These are phyloP conservation scores for Citrus glauca DNA, from an alignment of 345 rosid species.

Conservation along the genomic window DNA sequence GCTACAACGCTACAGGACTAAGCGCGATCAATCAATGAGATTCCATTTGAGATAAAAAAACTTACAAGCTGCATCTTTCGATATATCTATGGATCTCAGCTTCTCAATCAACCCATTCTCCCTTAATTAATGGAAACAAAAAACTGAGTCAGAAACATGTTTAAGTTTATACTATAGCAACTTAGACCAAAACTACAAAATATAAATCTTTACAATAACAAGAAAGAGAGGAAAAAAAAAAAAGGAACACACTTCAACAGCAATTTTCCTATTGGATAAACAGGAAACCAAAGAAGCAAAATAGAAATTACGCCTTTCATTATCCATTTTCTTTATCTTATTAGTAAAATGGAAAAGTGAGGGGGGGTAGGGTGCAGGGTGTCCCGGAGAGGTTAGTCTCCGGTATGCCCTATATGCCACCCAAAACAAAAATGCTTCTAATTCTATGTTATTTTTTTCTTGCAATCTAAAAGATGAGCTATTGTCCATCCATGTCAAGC, in stretches of 20 bases:
- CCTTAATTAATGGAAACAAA: constrained; percentile 43
- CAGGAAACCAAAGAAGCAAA: not conserved
- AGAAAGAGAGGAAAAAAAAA: not conserved
- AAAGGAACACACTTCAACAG: not conserved
- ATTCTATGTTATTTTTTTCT: not conserved
- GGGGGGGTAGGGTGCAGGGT: too few relatives aligned
- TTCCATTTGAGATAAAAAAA: not conserved
- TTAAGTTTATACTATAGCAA: constrained; percentile 2
- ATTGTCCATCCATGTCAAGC: not conserved
- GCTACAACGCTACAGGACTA: not conserved
- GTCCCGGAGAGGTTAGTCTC: too few relatives aligned
- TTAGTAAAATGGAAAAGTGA: not conserved
- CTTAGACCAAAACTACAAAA: not conserved
- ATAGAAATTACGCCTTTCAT: not conserved
- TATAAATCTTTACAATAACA: not conserved
- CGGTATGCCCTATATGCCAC: not conserved
- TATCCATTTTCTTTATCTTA: not conserved
- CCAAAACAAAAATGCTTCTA: too few relatives aligned
- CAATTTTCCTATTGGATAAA: not conserved
- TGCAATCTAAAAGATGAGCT: not conserved
- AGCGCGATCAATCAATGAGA: constrained; percentile 10
- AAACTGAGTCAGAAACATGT: constrained; percentile 8
- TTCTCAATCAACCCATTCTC: constrained; percentile 53
- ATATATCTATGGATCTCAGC: constrained; percentile 40
- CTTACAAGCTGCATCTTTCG: constrained; percentile 73